Conservation (phyloP, 257 asterid genomes). For the Lycium ferocissimum region DNA sequence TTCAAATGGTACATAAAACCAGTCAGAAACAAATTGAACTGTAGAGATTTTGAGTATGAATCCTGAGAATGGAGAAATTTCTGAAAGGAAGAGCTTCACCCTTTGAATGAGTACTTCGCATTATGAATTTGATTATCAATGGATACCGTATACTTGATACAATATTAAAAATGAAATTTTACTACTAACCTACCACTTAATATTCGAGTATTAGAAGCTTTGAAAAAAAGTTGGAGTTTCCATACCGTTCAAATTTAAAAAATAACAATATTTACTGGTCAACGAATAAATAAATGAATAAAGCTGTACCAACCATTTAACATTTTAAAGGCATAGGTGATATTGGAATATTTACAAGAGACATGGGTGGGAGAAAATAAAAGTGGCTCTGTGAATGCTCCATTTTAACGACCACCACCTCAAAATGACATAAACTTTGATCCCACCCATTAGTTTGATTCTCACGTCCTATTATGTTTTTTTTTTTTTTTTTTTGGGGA, state of each 20-base stretch:
- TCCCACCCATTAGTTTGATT: no score
- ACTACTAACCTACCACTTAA: background rate
- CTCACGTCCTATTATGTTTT: no score
- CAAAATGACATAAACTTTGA: background rate
- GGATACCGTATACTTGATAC: no score
- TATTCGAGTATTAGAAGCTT: background rate
- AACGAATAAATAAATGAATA: background rate
- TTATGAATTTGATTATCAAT: no score
- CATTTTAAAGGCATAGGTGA: background rate
- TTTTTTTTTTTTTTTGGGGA: no score
- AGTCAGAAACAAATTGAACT: no score
- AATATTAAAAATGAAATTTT: no score
- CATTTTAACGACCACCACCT: background rate
- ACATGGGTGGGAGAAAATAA: background rate
- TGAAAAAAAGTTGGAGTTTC: background rate
- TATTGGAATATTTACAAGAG: background rate
- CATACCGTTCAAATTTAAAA: background rate
- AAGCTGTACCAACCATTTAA: background rate
- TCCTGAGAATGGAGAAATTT: no score
- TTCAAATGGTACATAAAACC: no score
- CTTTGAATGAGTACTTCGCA: no score
- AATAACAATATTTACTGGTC: background rate
- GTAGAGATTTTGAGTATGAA: no score
- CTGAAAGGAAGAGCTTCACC: no score
- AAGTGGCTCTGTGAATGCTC: background rate